These are phyloP conservation scores for Phaeophleospora eucalypticola DNA, from an alignment of 2,329 filamentous ascomycete genomes.

Conservation along the genomic window DNA sequence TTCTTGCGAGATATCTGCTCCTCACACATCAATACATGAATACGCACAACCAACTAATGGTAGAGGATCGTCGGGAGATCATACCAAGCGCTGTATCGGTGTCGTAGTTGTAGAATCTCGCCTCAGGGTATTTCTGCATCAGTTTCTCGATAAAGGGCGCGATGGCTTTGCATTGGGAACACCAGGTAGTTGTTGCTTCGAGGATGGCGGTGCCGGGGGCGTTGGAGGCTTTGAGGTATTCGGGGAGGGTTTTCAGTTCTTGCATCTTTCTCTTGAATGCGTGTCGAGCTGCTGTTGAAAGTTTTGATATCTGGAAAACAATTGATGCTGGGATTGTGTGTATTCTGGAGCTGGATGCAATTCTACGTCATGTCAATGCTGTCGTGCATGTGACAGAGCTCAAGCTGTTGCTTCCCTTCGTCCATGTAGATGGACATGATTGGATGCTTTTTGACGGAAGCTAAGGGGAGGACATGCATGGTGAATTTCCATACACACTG, in stretches of 20 bases:
- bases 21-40: background rate
- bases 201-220: constrained; percentile 29
- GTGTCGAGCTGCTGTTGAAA: too few relatives aligned
- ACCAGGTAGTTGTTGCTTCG: constrained; percentile 30
- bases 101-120: constrained; percentile 30
- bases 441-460: too few relatives aligned
- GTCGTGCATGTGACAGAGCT: too few relatives aligned
- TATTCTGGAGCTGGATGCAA: too few relatives aligned
- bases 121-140: constrained; percentile 30
- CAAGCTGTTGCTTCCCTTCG: too few relatives aligned
- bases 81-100: constrained; percentile 24
- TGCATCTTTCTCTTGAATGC: too few relatives aligned
- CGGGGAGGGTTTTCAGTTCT: constrained; percentile 26
- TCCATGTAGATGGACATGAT: too few relatives aligned
- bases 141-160: constrained; percentile 31
- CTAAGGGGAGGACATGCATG: too few relatives aligned
- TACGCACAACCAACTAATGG: background rate
- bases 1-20: constrained; percentile 30
- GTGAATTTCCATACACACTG: too few relatives aligned
- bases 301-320: too few relatives aligned
- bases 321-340: too few relatives aligned
- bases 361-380: too few relatives aligned
- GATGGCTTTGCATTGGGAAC: constrained; percentile 32
- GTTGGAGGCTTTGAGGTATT: constrained; percentile 31
- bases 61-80: background rate